A percentile compares a stretch with the other conserved stretches of the same genome.
phyloP scores from a whole-genome alignment of 169 alveolate species.

The Eimeria necatrix region DNA sequence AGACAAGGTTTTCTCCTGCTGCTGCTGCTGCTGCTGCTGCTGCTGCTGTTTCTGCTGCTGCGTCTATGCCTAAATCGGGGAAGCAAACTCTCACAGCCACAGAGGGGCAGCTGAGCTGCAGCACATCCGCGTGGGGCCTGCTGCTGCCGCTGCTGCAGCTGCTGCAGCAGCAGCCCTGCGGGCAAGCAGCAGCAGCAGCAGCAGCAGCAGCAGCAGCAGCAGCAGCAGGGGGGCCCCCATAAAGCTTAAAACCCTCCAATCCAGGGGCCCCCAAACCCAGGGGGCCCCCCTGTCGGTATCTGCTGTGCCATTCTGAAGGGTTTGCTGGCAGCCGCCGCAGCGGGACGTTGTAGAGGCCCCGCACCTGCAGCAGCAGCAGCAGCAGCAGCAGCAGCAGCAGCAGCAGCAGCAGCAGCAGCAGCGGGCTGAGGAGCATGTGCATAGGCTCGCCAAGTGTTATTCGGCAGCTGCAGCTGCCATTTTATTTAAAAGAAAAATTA shows the following conservation, averaged over 20 bases:
- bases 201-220: not conserved
- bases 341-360: constrained; percentile 78
- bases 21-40: constrained; percentile 49
- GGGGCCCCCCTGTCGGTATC: not conserved
- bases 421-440: not conserved
- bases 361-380: constrained; percentile 62
- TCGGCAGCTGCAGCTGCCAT: not conserved
- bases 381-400: constrained; percentile 25
- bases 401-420: not conserved
- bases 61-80: constrained; percentile 10
- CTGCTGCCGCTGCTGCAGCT: not conserved
- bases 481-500: no score
- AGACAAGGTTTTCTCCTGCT: constrained; percentile 69
- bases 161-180: not conserved
- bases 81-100: constrained; percentile 32
- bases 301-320: constrained; percentile 13
- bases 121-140: not conserved
- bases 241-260: not conserved
- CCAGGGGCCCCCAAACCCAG: not conserved
- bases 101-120: constrained; percentile 54
- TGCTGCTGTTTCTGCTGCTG: no score
- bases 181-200: no score
- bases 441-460: not conserved
- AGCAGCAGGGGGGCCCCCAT: not conserved
- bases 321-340: constrained; percentile 55